Evolutionary conservation across 345 rosid species (phyloP), one percentile per base, ranked within the genome.

Genomic region (Ricinus communis): DNA sequence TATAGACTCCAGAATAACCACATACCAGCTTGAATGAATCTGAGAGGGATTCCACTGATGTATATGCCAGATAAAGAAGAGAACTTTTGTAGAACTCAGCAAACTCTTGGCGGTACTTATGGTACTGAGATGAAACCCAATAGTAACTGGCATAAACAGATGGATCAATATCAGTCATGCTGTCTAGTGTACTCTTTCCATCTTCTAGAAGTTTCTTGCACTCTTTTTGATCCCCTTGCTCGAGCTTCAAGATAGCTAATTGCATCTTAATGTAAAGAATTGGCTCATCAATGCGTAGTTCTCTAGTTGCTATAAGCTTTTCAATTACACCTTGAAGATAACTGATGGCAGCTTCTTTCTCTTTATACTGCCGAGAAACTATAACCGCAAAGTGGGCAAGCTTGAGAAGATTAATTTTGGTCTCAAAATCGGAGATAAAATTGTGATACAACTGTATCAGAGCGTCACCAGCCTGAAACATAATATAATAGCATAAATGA

Each of bases 101-200:
- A 75, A 93, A 96, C 40, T 96, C 99, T 78, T 88, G 95, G 55
- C 85, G 86, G 36, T 71, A 80, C 76, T 96, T 96, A 66, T 93
- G 86, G 74, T 81, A 93, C 76, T 96, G 97, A 68, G 94, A 93
- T 52, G 99, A 87, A 64, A 93, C 92, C 99, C 99, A 93, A 72
- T 88, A 91, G 68, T 85, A 91, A 80, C 82, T 93, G 55, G 97
- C 94, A 74, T 89, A 82, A 4, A 96, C 99, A 0, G 99, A 86
- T 21, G 99, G 99, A 82, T 96, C 99, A 63, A 96, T 96, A 76
- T 96, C 99, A 36, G 97, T 96, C 97, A 96, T 91, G 64, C 92
- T 84, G 85, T 93, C 96, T 41, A 91, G 91, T 28, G 89, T 88
- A 54, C 79, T 86, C 81, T 90, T 90, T 53, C 96, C 98, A 84